Percentiles rank a stretch among this genome's conserved stretches.
Evolutionary conservation across 257 asterid genomes (phyloP).

Genomic region (Nemophila menziesii): DNA sequence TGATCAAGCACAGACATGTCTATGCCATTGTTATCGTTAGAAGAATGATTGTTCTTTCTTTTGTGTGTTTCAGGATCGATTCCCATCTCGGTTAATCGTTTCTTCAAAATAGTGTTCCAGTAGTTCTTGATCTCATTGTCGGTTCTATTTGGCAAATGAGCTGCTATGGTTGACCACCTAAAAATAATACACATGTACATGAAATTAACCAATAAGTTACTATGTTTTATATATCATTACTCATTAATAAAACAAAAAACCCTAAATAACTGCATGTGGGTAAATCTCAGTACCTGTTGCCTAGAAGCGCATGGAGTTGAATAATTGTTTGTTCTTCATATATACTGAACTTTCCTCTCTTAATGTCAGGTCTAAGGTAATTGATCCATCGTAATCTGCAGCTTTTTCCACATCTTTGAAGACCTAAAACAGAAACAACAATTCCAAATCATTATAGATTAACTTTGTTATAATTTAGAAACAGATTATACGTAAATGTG

Average conservation of each 20-base stretch:
- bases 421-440: background rate
- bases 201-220: too few relatives aligned
- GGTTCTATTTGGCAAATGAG: conserved; percentile 3
- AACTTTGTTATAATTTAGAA: too few relatives aligned
- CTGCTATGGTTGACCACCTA: conserved; percentile 2
- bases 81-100: conserved; percentile 2
- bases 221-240: too few relatives aligned
- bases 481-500: too few relatives aligned
- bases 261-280: too few relatives aligned
- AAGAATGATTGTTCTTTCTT: background rate
- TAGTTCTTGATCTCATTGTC: conserved; percentile 6
- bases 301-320: conserved; percentile 8
- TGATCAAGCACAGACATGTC: background rate
- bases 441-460: background rate
- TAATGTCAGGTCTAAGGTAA: conserved; percentile 7
- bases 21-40: background rate
- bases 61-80: conserved; percentile 2
- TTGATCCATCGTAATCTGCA: conserved; percentile 5
- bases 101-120: conserved; percentile 4
- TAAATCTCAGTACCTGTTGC: conserved; percentile 9
- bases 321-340: conserved; percentile 8
- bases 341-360: conserved; percentile 3
- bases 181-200: background rate
- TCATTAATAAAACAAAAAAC: too few relatives aligned
- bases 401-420: conserved; percentile 3